Percentiles rank a stretch among this genome's conserved stretches.
phyloP scores from a whole-genome alignment of 345 rosid genomes.

The Rhizophora mangle region DNA sequence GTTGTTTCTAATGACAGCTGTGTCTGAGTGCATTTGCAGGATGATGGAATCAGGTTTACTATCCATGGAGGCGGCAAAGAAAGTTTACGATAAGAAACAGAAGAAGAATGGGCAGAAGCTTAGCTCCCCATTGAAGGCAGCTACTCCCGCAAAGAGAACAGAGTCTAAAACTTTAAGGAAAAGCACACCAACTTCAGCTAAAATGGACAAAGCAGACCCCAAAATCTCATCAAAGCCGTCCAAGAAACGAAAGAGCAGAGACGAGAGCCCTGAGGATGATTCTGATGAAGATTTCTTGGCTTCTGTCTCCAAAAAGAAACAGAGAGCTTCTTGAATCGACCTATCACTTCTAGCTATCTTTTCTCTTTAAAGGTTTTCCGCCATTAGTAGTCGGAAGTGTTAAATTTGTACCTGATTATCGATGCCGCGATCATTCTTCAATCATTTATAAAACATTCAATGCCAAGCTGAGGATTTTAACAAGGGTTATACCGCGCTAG shows the following conservation, averaged over 20 bases:
- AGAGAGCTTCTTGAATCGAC: conserved; percentile 33
- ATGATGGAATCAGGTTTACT: conserved; percentile 98
- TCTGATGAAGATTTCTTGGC: conserved; percentile 54
- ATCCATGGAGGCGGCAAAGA: conserved; percentile 60
- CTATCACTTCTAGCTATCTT: neutral
- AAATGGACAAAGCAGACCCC: conserved; percentile 43
- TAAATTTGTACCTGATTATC: too few species aligned
- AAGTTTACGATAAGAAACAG: conserved; percentile 64
- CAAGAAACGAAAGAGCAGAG: conserved; percentile 51
- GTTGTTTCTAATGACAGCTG: neutral
- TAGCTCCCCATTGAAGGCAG: conserved; percentile 52
- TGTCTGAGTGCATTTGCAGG: conserved; percentile 40
- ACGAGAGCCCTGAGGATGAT: conserved; percentile 43
- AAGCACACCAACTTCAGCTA: conserved; percentile 19
- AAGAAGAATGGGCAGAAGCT: conserved; percentile 43
- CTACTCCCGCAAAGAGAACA: conserved; percentile 38
- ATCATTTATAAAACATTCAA: too few species aligned
- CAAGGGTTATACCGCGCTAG: too few species aligned
- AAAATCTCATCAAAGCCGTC: conserved; percentile 39
- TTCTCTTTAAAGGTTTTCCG: neutral
- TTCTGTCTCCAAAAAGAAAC: conserved; percentile 44
- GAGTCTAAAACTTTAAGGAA: conserved; percentile 36
- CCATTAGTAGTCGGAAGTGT: neutral
- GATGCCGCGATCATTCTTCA: too few species aligned
- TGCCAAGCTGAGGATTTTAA: too few species aligned